Base-by-base conservation (phyloP, 1,139 yeast genomes). In the Pichia sp. region DNA sequence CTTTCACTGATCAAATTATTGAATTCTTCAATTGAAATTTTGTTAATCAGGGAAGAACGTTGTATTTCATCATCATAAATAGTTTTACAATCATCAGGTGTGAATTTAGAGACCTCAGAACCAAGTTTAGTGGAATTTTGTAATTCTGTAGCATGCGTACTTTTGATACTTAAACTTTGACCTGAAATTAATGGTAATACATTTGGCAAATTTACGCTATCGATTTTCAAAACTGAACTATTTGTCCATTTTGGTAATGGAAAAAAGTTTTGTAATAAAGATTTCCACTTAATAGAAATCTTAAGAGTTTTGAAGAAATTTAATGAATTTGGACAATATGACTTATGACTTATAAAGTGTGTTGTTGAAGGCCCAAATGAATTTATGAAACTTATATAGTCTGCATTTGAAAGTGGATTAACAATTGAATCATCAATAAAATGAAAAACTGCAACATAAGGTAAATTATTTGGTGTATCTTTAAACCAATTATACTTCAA, bases 291-390 rank as follows among this genome's bases (percentile, higher is more conserved):
- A 48, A 82, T 62, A 12, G 79, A 71, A 40, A 77, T 70, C 15
- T 69, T 56, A 0, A 84, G 79, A 5, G 85, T 72, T 1, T 81
- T 73, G 37, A 71, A 74, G 61, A 80, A 80, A 6, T 79, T 73
- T 24, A 87, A 65, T 1, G 79, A 71, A 59, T 89, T 77, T 32
- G 85, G 77, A 7, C 83, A 71, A 47, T 84, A 68, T n/a, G 68
- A 64, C 1, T 79, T 72, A 63, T 90, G 96, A 29, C 90, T 81
- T 5, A 90, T 72, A 43, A 82, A 73, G 64, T 88, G 95, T 44
- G 72, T 65, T 26, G 82, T 72, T 1, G 70, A 64, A 0, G 67
- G 56, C 0, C 80, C 80, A 56, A 80, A 80, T 13, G 68, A 69
- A n/a, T 65, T 53, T 15, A 63, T 60, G 47, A 82, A 71, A 4